Percentiles rank a stretch among this genome's conserved stretches.
Conservation (phyloP, 306 rosid species). For the Trichosanthes truncata region DNA sequence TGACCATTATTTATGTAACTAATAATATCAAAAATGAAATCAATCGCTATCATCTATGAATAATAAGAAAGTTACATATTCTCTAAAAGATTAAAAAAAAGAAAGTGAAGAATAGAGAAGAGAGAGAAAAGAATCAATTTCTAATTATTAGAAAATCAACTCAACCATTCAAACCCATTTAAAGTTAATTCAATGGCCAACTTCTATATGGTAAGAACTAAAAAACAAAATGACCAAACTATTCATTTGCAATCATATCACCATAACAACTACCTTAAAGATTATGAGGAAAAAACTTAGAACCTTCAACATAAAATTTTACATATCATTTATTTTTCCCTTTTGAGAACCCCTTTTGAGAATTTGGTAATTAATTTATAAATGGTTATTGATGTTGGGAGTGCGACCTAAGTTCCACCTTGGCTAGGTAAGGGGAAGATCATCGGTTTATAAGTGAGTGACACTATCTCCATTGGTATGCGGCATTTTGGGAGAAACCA, state of each 20-base stretch:
- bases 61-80: background rate
- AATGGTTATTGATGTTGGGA: too few species aligned
- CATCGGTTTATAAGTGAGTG: too few species aligned
- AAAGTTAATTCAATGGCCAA: background rate
- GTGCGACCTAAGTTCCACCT: too few species aligned
- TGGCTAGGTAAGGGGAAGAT: too few species aligned
- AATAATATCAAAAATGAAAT: background rate
- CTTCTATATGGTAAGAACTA: background rate
- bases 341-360: too few species aligned
- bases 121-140: background rate
- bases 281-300: background rate
- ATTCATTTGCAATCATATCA: background rate
- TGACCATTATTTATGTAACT: background rate
- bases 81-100: background rate
- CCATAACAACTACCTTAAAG: background rate
- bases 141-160: background rate
- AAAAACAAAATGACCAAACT: background rate
- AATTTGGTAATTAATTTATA: too few species aligned
- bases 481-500: too few species aligned
- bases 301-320: background rate
- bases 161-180: background rate
- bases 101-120: background rate
- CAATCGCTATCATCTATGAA: background rate
- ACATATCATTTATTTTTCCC: too few species aligned
- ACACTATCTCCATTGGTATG: too few species aligned